Evolutionary conservation across 352 stramenopile genomes (phyloP), one percentile per base, ranked within the genome.

Genomic region (Phytophthora ohioensis): DNA sequence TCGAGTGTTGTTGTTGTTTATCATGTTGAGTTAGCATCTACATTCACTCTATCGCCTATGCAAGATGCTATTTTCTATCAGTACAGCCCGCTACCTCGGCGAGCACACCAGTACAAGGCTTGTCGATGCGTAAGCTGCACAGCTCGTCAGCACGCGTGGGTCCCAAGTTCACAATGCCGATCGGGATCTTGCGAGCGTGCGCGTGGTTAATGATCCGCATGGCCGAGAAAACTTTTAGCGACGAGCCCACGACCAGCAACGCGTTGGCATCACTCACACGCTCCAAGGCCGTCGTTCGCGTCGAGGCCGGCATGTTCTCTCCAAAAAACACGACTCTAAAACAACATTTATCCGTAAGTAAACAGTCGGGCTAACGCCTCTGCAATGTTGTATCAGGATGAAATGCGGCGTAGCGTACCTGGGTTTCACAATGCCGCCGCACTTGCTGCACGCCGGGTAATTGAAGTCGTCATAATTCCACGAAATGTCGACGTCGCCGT

Each of bases 321-420:
- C 97, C 97, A 76, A 99, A 99, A 73, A 99, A 99, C 5, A 99
- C 95, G 41, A 99, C 96, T 55, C 83, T 90, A 57, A 57, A 41
- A 47, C 15, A 52, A 36, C 13, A 70, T 7, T 39, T 58, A 48
- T 43, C 21, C 21, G 21, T 27, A 27, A 27, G 21, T 27, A 27
- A 27, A 27, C 21, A 27, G 1, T 27, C 21, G 21, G 21, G 21
- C 1, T 27, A 27, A 27, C 21, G 21, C 21, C 21, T 27, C 21
- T 27, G 21, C 21, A 27, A 27, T 27, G 21, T 27, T 27, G 12
- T 36, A 57, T 45, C 3, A 46, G 5, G 11, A 49, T 45, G 17
- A 60, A 49, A 56, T 41, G 36, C 13, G 52, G 55, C 27, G 39
- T 17, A 78, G 5, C 75, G 13, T 74, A 91, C 85, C 82, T 90